Conservation (phyloP, 2,329 filamentous ascomycete genomes). For the Claviceps maximensis region DNA sequence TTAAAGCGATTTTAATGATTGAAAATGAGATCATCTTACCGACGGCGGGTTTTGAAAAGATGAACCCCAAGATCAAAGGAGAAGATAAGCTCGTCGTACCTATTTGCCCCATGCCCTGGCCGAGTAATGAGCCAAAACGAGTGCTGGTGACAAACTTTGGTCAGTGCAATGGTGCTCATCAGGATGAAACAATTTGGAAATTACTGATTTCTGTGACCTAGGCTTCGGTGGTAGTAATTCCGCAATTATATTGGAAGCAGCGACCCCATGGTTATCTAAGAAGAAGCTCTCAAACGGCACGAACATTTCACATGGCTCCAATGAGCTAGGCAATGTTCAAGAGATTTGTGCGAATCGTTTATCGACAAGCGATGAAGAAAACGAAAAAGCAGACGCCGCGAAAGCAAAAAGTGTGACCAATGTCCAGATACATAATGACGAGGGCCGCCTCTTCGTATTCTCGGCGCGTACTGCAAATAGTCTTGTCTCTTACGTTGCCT, state of each 20-base stretch:
- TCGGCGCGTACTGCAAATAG: slow-evolving; percentile 8
- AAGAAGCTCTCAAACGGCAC: background rate
- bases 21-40: slow-evolving; percentile 13
- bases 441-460: slow-evolving; percentile 7
- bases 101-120: slow-evolving; percentile 10
- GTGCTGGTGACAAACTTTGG: slow-evolving; percentile 15
- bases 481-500: slow-evolving; percentile 10
- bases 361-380: background rate
- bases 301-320: background rate
- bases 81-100: slow-evolving; percentile 7
- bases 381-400: background rate
- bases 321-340: background rate
- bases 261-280: background rate
- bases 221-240: slow-evolving; percentile 14
- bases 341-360: background rate
- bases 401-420: background rate
- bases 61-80: slow-evolving; percentile 9
- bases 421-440: background rate
- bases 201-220: background rate
- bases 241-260: slow-evolving; percentile 9
- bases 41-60: slow-evolving; percentile 13
- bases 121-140: slow-evolving; percentile 7
- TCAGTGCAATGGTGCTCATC: background rate
- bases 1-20: slow-evolving; percentile 17
- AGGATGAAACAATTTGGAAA: background rate